Evolutionary conservation across 31 red algal species (phyloP), one percentile per base, ranked within the genome.

Genomic region (Odonthalia washingtoniensis): DNA sequence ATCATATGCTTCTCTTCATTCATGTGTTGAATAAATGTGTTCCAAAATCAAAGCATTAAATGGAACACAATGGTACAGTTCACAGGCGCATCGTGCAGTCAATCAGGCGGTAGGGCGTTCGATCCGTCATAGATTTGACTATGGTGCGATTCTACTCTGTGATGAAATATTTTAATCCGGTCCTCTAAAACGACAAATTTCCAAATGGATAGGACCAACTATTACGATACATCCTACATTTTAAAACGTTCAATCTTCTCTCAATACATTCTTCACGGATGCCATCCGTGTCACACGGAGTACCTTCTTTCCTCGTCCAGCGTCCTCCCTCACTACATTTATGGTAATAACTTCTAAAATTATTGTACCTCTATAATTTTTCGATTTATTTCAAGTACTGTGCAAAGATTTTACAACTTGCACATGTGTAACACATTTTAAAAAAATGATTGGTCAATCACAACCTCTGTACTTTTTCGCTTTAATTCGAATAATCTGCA

Each of bases 51-150:
- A 82, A 61, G 46, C 77, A 27, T 79, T 87, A 41, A 44, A 53
- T 30, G 95, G 95, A 18, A 64, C 39, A 44, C 74, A 67, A 63
- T 98, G 96, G 96, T 98, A 98, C 74, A 87, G 84, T 41, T 86
- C 91, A 85, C 90, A 98, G 38, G 94, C 93, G 37, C 80, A 75
- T 44, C 91, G 94, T 40, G 96, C 96, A 2, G 41, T 95, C 49
- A 98, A 98, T 77, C 96, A 98, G 75, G 96, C 96, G 1, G 61
- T 98, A 31, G 96, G 96, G 38, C 75, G 96, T 53, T 78, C 66
- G 2, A 73, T 98, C 30, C 90, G 96, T n/a, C 96, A 98, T 80
- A 74, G 91, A 34, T 80, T 74, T 9, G 96, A 98, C 84, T 94
- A 93, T 87, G 94, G 96, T 34, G 96, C 96, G 28, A 89, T 98